A percentile compares a stretch with the other conserved stretches of the same genome.
phyloP scores from a whole-genome alignment of 179 eudicot genomes.

The Kewa caespitosa region DNA sequence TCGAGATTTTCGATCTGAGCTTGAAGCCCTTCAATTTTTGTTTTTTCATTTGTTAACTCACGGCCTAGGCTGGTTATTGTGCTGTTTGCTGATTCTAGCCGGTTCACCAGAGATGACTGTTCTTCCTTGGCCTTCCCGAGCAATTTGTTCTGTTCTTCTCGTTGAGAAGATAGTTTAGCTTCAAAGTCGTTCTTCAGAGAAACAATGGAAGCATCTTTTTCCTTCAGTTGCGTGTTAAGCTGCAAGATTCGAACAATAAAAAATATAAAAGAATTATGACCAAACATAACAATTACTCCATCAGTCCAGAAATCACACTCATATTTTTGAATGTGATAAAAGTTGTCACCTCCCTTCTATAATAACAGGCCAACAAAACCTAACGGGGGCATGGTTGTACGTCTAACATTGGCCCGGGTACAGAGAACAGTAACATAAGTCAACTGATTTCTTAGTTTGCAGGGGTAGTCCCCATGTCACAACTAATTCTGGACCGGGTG shows the following conservation, averaged over 20 bases:
- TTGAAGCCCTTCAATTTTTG: conserved; percentile 44
- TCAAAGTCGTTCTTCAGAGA: conserved; percentile 67
- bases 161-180: conserved; percentile 46
- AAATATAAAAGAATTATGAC: not conserved
- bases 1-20: conserved; percentile 45
- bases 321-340: too few relatives aligned
- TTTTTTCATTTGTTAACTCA: conserved; percentile 56
- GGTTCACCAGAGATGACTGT: conserved; percentile 41
- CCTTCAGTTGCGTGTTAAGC: conserved; percentile 59
- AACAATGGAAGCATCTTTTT: conserved; percentile 60
- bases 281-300: not conserved
- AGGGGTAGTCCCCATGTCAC: too few relatives aligned
- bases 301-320: too few relatives aligned
- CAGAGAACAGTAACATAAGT: too few relatives aligned
- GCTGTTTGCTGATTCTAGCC: conserved; percentile 53
- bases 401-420: too few relatives aligned
- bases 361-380: too few relatives aligned
- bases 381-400: too few relatives aligned
- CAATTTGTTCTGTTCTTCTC: conserved; percentile 48
- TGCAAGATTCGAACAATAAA: conserved; percentile 27
- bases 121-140: conserved; percentile 63
- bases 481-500: too few relatives aligned
- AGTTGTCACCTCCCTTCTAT: too few relatives aligned
- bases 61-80: conserved; percentile 46
- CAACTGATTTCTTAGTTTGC: too few relatives aligned